Conservation (phyloP, 306 rosid genomes). For the Myrica gale region DNA sequence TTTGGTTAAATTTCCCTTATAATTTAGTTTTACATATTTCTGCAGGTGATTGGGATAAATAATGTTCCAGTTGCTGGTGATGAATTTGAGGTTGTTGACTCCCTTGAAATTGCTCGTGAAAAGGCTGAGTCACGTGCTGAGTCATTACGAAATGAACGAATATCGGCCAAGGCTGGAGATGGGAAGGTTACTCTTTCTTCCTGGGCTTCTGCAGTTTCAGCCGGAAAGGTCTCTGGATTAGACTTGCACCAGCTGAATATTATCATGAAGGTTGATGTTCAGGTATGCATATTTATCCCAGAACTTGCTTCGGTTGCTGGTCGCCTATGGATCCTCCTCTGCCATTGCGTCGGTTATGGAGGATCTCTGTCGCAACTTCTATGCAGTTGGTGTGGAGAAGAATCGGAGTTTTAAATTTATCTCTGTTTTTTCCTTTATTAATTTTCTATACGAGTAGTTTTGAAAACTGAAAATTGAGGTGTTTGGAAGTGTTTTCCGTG, state of each 20-base stretch:
- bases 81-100: slow-evolving; percentile 77
- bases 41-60: slow-evolving; percentile 87
- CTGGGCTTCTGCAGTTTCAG: slow-evolving; percentile 89
- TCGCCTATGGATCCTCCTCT: too few relatives aligned
- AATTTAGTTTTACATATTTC: slow-evolving; percentile 21
- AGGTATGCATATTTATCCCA: slow-evolving; percentile 55
- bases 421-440: too few relatives aligned
- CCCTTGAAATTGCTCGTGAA: slow-evolving; percentile 90
- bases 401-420: too few relatives aligned
- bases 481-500: not conserved
- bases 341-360: too few relatives aligned
- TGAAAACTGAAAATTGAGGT: too few relatives aligned
- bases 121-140: slow-evolving; percentile 77
- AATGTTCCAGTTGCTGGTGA: slow-evolving; percentile 92
- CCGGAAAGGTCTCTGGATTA: slow-evolving; percentile 78
- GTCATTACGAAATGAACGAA: slow-evolving; percentile 71
- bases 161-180: slow-evolving; percentile 97
- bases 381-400: too few relatives aligned
- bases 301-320: too few relatives aligned
- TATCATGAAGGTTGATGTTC: slow-evolving; percentile 93
- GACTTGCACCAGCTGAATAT: slow-evolving; percentile 95
- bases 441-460: too few relatives aligned
- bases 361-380: too few relatives aligned
- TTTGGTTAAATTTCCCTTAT: not conserved
- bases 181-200: slow-evolving; percentile 96